phyloP scores from a whole-genome alignment of 352 stramenopile species.

The Paralagenidium karlingii region DNA sequence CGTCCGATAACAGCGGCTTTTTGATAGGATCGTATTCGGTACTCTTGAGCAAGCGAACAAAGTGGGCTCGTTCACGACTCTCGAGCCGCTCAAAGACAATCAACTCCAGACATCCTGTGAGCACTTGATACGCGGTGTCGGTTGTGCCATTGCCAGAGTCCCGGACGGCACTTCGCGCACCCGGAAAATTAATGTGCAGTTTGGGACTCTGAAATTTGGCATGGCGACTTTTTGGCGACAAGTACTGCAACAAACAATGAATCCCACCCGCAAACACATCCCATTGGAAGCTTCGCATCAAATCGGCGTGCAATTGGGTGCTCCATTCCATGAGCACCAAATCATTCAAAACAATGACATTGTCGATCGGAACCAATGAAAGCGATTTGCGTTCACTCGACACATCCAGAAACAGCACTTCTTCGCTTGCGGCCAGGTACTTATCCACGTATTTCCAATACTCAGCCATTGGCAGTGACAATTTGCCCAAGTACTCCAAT shows the following conservation, averaged over 20 bases:
- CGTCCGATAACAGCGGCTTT: constrained; percentile 67
- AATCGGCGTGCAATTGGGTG: constrained; percentile 54
- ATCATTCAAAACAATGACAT: constrained; percentile 64
- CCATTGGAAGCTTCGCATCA: constrained; percentile 78
- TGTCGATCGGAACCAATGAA: constrained; percentile 43
- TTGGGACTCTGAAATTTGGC: constrained; percentile 51
- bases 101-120: constrained; percentile 62
- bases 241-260: constrained; percentile 74
- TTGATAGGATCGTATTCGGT: constrained; percentile 43
- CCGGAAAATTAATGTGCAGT: constrained; percentile 71
- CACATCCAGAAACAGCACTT: neutral
- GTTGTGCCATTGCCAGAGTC: constrained; percentile 72
- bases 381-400: neutral
- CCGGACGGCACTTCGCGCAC: constrained; percentile 32
- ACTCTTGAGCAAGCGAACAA: constrained; percentile 41
- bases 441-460: constrained; percentile 71
- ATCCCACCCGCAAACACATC: constrained; percentile 72
- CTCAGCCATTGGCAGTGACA: constrained; percentile 53
- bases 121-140: constrained; percentile 61
- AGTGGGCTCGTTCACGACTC: constrained; percentile 36
- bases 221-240: constrained; percentile 43
- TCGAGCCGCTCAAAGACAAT: constrained; percentile 79
- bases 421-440: constrained; percentile 19
- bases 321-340: constrained; percentile 59
- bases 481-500: constrained; percentile 53